Evolutionary conservation across 495 filamentous ascomycete genomes (phyloP).

Genomic region (Penicillium dipodomyicola): DNA sequence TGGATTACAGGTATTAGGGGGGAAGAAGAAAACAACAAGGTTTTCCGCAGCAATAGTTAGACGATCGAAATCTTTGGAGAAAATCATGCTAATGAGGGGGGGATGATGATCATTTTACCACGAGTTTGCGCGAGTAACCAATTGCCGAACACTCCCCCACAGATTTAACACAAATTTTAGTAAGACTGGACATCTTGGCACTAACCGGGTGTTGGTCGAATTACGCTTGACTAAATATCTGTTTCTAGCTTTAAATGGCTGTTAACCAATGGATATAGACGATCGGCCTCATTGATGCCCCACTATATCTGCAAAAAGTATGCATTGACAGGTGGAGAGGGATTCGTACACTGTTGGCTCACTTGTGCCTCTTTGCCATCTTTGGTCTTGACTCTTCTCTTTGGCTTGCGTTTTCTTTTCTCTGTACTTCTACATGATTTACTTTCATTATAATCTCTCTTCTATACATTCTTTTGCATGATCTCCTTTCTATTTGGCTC

Average conservation of each 20-base stretch:
- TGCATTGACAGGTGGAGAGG: conserved; percentile 3
- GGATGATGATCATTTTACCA: background rate
- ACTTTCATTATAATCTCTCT: background rate
- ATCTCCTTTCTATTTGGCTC: background rate
- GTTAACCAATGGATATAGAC: background rate
- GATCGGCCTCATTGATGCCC: background rate
- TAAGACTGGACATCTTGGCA: conserved; percentile 7
- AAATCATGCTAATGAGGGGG: background rate
- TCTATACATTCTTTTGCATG: background rate
- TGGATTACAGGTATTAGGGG: background rate
- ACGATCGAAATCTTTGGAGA: conserved; percentile 1
- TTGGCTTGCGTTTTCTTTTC: background rate
- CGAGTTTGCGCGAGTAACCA: background rate
- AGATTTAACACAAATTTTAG: conserved; percentile 1
- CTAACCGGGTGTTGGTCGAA: background rate
- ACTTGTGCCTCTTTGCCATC: background rate
- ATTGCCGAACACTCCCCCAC: background rate
- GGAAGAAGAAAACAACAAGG: background rate
- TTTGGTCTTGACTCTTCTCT: background rate
- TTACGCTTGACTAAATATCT: background rate
- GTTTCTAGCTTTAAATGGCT: background rate
- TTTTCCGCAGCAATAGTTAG: background rate
- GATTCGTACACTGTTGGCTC: conserved; percentile 3
- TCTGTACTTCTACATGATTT: background rate
- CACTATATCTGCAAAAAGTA: conserved; percentile 1